These are phyloP conservation scores for Raphanus raphanistrum DNA, from an alignment of 345 rosid genomes.

Conservation along the genomic window DNA sequence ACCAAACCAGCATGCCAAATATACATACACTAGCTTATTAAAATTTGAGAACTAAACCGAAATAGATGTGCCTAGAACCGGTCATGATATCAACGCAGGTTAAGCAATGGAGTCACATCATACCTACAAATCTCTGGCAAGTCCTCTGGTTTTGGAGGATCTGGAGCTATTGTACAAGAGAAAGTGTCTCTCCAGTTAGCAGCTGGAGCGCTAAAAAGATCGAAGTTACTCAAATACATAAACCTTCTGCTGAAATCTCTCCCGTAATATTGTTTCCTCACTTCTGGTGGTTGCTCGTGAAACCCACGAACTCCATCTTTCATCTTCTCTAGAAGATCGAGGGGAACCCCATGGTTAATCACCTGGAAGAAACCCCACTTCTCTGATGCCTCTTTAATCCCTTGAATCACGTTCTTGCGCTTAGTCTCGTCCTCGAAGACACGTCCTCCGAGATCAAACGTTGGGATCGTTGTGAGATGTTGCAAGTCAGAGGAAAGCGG, in stretches of 20 bases:
- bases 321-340: not conserved
- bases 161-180: not conserved
- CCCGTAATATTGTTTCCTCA: not conserved
- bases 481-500: not conserved
- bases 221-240: not conserved
- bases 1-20: not conserved
- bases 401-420: not conserved
- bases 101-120: not conserved
- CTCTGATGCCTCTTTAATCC: not conserved
- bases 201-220: not conserved
- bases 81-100: not conserved
- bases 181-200: not conserved
- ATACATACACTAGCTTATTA: too few relatives aligned
- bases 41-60: not conserved
- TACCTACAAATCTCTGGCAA: not conserved
- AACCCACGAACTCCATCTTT: not conserved
- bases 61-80: not conserved
- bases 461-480: constrained; percentile 28
- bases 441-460: constrained; percentile 26
- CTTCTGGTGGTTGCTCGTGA: not conserved
- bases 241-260: not conserved
- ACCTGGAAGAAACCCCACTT: not conserved
- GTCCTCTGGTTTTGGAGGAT: not conserved
- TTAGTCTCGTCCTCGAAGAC: not conserved
- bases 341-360: not conserved